A percentile compares a stretch with the other conserved stretches of the same genome.
Evolutionary conservation across 306 rosid genomes (phyloP).

Genomic region (Citrullus colocynthis): DNA sequence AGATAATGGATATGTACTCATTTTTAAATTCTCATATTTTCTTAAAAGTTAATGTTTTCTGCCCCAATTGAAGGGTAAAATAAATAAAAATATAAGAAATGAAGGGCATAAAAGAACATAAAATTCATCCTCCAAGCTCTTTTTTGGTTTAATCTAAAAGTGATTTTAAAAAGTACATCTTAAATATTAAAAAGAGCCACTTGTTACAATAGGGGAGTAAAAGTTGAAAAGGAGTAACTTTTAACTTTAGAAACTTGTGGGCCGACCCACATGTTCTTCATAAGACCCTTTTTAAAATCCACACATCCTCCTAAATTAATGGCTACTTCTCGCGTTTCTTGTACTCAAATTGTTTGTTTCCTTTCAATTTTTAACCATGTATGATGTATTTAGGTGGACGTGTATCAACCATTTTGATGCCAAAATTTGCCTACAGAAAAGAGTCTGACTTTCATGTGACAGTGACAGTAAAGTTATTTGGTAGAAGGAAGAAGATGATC

Average conservation of each 20-base stretch:
- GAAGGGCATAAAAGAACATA: not conserved
- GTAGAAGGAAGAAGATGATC: too few relatives aligned
- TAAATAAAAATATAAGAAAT: not conserved
- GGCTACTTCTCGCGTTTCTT: not conserved
- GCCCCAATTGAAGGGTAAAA: not conserved
- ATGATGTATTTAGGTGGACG: too few relatives aligned
- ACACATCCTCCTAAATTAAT: not conserved
- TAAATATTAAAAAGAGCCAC: not conserved
- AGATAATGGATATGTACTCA: too few relatives aligned
- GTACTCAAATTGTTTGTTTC: too few relatives aligned
- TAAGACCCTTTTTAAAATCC: not conserved
- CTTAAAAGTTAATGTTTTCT: too few relatives aligned
- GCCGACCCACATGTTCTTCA: not conserved
- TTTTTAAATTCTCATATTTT: too few relatives aligned
- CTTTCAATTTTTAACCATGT: too few relatives aligned
- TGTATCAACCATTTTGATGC: too few relatives aligned
- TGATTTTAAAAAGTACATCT: not conserved
- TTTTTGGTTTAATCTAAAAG: too few relatives aligned
- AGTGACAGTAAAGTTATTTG: too few relatives aligned
- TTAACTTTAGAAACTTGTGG: not conserved
- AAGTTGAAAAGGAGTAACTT: not conserved
- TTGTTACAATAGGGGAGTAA: not conserved
- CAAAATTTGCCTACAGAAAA: too few relatives aligned
- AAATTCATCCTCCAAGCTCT: not conserved
- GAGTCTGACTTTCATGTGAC: too few relatives aligned